Conservation (phyloP, 2,329 filamentous ascomycete species). For the Penicillium aurantiogriseum region DNA sequence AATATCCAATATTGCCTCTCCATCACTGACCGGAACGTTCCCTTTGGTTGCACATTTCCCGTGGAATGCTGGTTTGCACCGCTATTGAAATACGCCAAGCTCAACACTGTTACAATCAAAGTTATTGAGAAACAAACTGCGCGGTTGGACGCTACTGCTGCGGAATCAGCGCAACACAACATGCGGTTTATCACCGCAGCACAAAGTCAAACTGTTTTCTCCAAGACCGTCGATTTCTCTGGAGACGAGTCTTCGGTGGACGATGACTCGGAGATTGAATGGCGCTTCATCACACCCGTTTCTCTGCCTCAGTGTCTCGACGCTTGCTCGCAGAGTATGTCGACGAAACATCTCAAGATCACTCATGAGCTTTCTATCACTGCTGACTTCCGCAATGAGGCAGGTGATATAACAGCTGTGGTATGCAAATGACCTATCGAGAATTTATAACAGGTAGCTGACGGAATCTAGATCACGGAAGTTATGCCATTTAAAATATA, state of each 20-base stretch:
- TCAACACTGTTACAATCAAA: conserved; percentile 10
- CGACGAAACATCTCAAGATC: conserved; percentile 4
- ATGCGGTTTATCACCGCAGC: conserved; percentile 13
- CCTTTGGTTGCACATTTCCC: conserved; percentile 21
- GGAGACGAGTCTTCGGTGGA: neutral
- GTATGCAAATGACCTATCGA: neutral
- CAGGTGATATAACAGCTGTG: neutral
- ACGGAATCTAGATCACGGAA: neutral
- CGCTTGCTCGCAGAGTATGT: conserved; percentile 5
- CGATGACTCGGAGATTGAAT: conserved; percentile 1
- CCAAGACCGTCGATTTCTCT: neutral
- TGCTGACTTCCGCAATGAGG: neutral
- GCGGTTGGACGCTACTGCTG: conserved; percentile 16
- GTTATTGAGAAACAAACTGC: conserved; percentile 19
- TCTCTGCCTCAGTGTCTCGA: neutral
- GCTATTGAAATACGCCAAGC: conserved; percentile 10
- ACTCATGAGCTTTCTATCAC: neutral
- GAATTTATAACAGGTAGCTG: neutral
- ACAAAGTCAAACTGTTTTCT: conserved; percentile 8
- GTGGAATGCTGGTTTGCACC: conserved; percentile 21
- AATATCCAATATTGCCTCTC: conserved; percentile 20
- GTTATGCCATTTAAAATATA: conserved; percentile 3
- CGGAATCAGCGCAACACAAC: conserved; percentile 15
- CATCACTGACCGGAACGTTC: conserved; percentile 18
- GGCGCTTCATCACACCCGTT: neutral